Base-by-base conservation (phyloP, 108 stramenopile species). In the Nitzschia palea region DNA sequence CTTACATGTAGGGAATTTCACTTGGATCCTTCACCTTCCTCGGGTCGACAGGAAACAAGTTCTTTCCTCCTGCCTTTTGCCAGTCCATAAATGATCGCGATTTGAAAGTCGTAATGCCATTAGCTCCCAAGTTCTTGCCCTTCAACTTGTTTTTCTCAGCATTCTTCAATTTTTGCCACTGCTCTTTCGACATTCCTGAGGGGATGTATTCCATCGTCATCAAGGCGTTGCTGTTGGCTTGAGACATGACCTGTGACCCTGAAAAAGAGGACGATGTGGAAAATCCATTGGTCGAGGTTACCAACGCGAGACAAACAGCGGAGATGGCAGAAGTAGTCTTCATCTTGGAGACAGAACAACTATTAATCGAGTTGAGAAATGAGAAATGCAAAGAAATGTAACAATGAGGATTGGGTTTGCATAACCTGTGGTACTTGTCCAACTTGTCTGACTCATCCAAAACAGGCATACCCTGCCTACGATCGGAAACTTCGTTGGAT, bases 31-130 rank as follows among this genome's bases (percentile, higher is more conserved):
- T 94, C 9, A 89, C 93, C 37, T 71, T 82, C 2, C 47, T 85
- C 12, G 93, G 93, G 65, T 94, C 89, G 25, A 94, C 93, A 0
- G 93, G 93, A 64, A 94, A 91, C 25, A 94, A 79, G 51, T 94
- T 91, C 67, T 78, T 85, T 31, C 93, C 93, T 54, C 93, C 93
- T 3, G 86, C 54, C 61, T 90, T 90, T 75, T 94, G 93, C 93
- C 93, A 94, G 1, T 94, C 93, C 0, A 77, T 47, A 57, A 94
- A 91, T 3, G 83, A 73, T 30, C 93, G 81, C 34, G 84, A 86
- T 71, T 94, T 73, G 77, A 94, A 94, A 5, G 86, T 87, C 12
- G 89, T 91, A 48, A 94, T 90, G 15, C 93, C 93, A 62, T 74
- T 74, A 33, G 77, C 78, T 44, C 93, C 93, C 8, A 94, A 78